Conservation (phyloP, 192 early-diverging fungal species). For the Cetraspora pellucida region DNA sequence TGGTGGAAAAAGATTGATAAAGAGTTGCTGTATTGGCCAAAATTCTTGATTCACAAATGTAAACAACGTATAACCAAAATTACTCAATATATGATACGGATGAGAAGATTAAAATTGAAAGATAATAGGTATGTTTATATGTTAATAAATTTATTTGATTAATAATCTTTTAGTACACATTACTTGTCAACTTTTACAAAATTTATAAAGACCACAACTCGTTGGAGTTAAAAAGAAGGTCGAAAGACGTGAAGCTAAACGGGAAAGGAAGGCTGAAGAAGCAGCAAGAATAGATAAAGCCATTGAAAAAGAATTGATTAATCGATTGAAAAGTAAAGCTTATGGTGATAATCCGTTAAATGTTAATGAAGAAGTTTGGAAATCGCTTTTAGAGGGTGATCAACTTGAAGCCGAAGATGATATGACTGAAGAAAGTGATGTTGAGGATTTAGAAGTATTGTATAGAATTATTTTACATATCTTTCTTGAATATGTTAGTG, state of each 20-base stretch:
- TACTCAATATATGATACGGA: conserved; percentile 93
- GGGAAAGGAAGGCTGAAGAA: conserved; percentile 88
- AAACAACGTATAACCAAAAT: conserved; percentile 97
- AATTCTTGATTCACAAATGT: conserved; percentile 90
- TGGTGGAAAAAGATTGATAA: conserved; percentile 71
- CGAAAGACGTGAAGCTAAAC: conserved; percentile 80
- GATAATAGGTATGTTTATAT: conserved; percentile 49
- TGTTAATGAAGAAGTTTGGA: conserved; percentile 87
- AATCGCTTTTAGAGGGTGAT: conserved; percentile 81
- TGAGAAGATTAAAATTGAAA: conserved; percentile 87
- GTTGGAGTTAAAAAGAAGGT: conserved; percentile 93
- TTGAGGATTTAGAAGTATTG: conserved; percentile 50
- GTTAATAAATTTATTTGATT: background rate
- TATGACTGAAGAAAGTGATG: conserved; percentile 72
- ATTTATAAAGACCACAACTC: conserved; percentile 65
- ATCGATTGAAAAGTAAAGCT: conserved; percentile 87
- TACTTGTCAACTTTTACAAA: background rate
- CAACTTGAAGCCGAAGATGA: conserved; percentile 70
- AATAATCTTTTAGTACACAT: conserved; percentile 3
- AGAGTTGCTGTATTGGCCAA: conserved; percentile 90
- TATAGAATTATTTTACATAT: too few species aligned
- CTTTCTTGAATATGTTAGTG: too few species aligned
- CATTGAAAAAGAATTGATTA: conserved; percentile 96
- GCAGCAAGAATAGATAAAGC: conserved; percentile 88
- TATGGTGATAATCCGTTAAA: conserved; percentile 98